Evolutionary conservation across 495 filamentous ascomycete species (phyloP), one percentile per base, ranked within the genome.

Genomic region (Podospora appendiculata): DNA sequence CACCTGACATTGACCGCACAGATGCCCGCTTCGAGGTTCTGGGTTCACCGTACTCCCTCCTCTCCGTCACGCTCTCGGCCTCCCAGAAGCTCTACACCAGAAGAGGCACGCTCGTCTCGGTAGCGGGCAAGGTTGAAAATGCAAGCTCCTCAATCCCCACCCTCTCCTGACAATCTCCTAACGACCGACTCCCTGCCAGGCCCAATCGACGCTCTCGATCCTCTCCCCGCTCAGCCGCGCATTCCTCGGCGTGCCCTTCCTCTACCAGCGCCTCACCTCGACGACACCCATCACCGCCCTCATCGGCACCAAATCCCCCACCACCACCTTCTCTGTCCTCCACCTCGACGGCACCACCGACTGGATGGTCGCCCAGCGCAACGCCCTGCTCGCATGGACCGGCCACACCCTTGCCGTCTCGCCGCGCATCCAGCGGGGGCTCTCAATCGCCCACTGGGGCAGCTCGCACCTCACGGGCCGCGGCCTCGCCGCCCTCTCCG

Each of bases 11-110:
- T 14, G 8, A 17, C 4, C 54, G 8, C 18, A 5, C 43, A 95
- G 93, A 96, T 83, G 93, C 92, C 16, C 83, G 82, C 50, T 98
- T 98, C 65, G 89, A 96, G 63, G 89, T 96, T 33, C 70, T 97
- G 55, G 93, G 90, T 45, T 76, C 87, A 17, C 88, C 90, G 4
- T 91, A 88, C 64, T 96, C 94, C 35, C 79, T 98, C 43, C 87
- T 98, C 59, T 95, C 90, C 18, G 89, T 96, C 52, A 85, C 86
- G 8, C 79, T 98, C 36, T 94, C 93, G 41, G 87, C 93, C 19
- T 96, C 93, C 32, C 91, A 96, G 57, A 84, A 89, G 56, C 78
- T 98, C 18, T 96, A 90, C 70, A 95, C 93, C 34, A 82, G 91
- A 41, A 83, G 88, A 51, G 93, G 93, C 34, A 96, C 90, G 2